A percentile compares a stretch with the other conserved stretches of the same genome.
phyloP scores from a whole-genome alignment of 345 rosid genomes.

The Hibiscus trionum region DNA sequence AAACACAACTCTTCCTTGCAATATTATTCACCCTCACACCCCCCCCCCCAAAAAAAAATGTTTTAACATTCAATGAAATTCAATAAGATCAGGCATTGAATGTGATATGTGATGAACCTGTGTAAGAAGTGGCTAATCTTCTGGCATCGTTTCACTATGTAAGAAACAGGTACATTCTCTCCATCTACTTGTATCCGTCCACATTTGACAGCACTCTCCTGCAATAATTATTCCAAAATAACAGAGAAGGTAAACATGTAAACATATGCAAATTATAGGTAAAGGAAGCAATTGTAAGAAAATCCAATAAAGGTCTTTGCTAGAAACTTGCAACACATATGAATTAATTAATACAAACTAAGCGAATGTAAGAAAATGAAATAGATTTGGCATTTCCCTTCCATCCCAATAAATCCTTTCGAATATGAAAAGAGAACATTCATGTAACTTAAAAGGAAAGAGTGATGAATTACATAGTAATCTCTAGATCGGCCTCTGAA shows the following conservation, averaged over 20 bases:
- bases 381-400: background rate
- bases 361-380: background rate
- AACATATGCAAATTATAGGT: background rate
- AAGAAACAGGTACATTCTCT: slow-evolving; percentile 61
- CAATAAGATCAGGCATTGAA: background rate
- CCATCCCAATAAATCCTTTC: background rate
- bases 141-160: slow-evolving; percentile 61
- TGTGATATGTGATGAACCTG: slow-evolving; percentile 36
- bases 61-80: background rate
- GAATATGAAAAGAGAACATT: background rate
- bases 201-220: slow-evolving; percentile 78
- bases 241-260: background rate
- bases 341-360: background rate
- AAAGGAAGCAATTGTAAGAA: background rate
- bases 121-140: slow-evolving; percentile 88
- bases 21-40: background rate
- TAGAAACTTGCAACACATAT: slow-evolving; percentile 1
- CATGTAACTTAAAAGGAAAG: background rate
- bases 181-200: slow-evolving; percentile 88
- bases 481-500: slow-evolving; percentile 81
- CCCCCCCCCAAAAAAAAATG: background rate
- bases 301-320: background rate
- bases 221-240: slow-evolving; percentile 2
- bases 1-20: background rate
- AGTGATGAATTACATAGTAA: slow-evolving; percentile 48